phyloP scores from a whole-genome alignment of 495 filamentous ascomycete genomes.

The Hypoxylon crocopeplum region DNA sequence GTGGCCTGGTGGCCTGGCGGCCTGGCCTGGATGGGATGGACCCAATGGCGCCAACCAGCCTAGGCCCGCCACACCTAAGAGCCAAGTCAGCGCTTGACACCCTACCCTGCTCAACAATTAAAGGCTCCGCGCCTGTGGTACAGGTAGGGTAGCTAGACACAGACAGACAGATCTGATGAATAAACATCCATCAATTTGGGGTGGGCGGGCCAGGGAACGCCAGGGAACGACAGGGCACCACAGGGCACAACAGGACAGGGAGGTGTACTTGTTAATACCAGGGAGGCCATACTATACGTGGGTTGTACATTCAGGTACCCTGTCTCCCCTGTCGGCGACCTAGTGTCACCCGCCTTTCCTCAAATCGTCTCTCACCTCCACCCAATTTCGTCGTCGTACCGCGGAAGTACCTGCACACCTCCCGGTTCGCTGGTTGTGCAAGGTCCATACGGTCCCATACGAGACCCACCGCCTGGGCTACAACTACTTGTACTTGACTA shows the following conservation, averaged over 20 bases:
- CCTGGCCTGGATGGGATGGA: slow-evolving; percentile 18
- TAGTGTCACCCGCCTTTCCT: slow-evolving; percentile 37
- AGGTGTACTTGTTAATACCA: slow-evolving; percentile 8
- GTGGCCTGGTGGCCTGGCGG: neutral
- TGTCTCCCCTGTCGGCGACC: slow-evolving; percentile 41
- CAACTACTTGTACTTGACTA: slow-evolving; percentile 40
- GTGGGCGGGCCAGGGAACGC: neutral
- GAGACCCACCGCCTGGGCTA: slow-evolving; percentile 28
- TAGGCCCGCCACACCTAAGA: slow-evolving; percentile 17
- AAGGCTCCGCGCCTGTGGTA: slow-evolving; percentile 27
- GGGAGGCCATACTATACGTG: slow-evolving; percentile 4
- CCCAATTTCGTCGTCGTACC: slow-evolving; percentile 40
- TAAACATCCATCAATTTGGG: slow-evolving; percentile 18
- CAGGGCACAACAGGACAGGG: neutral
- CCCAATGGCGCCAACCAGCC: slow-evolving; percentile 24
- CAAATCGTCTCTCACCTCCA: slow-evolving; percentile 38
- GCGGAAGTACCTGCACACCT: slow-evolving; percentile 41
- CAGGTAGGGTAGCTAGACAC: too few species aligned
- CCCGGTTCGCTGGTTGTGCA: slow-evolving; percentile 39
- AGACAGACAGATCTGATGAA: slow-evolving; percentile 30
- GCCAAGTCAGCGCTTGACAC: slow-evolving; percentile 31
- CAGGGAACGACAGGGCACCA: neutral
- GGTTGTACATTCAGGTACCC: slow-evolving; percentile 33
- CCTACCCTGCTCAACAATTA: slow-evolving; percentile 31
- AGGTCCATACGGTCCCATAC: slow-evolving; percentile 30